Conservation (phyloP, 768 basidiomycete genomes). For the Rhodotorula paludigena region DNA sequence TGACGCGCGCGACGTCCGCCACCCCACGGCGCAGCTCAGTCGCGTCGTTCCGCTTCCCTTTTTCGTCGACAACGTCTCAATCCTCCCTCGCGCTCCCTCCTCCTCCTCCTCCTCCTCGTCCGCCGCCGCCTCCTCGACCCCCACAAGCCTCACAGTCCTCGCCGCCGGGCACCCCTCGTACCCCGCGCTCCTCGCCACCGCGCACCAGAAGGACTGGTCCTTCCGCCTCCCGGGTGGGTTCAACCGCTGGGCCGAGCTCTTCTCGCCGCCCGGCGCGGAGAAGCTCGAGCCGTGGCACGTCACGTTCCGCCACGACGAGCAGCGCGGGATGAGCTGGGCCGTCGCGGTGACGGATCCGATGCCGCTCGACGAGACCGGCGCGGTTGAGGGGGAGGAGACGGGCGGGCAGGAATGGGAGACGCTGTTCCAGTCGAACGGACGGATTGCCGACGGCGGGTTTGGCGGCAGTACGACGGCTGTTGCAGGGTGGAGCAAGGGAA, state of each 20-base stretch:
- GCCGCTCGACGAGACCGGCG: background rate
- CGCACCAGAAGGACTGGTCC: background rate
- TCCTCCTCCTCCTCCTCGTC: background rate
- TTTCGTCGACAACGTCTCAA: constrained; percentile 29
- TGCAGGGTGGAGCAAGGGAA: background rate
- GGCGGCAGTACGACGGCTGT: constrained; percentile 21
- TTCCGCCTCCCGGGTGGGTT: background rate
- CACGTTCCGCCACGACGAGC: background rate
- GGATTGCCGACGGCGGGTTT: background rate
- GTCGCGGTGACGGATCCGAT: background rate
- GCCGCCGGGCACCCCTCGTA: constrained; percentile 29
- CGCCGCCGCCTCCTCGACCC: background rate
- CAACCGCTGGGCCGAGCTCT: background rate
- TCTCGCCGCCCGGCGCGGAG: background rate
- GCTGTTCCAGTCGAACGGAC: constrained; percentile 20
- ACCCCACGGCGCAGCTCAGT: background rate
- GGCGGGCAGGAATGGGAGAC: background rate
- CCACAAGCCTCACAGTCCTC: background rate
- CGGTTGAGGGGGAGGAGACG: too few relatives aligned
- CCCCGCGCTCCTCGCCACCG: constrained; percentile 14
- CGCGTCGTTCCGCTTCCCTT: constrained; percentile 9
- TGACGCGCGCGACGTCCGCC: background rate
- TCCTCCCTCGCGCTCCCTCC: too few relatives aligned
- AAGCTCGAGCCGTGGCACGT: background rate
- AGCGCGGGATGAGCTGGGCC: constrained; percentile 9